Evolutionary conservation across 2,329 filamentous ascomycete genomes (phyloP).

Genomic region (Colletotrichum filicis): DNA sequence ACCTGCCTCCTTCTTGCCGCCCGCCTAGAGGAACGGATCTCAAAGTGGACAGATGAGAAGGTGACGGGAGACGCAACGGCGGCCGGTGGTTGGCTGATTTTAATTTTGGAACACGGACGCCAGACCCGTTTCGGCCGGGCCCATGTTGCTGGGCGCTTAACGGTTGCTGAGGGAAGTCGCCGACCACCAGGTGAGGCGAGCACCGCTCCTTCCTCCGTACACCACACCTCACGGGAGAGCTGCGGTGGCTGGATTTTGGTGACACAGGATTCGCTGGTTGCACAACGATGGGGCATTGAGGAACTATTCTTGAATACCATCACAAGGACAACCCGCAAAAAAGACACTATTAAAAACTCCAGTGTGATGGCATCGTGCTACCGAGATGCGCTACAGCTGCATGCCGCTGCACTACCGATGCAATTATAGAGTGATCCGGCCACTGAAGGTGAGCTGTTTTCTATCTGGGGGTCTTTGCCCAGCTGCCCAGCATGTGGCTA

Average conservation of each 20-base stretch:
- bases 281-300: not conserved
- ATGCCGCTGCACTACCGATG: not conserved
- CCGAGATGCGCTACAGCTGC: not conserved
- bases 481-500: slow-evolving; percentile 10
- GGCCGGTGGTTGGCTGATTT: slow-evolving; percentile 22
- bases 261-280: slow-evolving; percentile 12
- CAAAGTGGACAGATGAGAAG: slow-evolving; percentile 23
- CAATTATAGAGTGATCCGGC: not conserved
- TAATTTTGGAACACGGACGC: slow-evolving; percentile 32
- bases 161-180: not conserved
- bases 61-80: slow-evolving; percentile 17
- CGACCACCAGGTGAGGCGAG: slow-evolving; percentile 6
- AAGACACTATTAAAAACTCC: not conserved
- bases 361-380: not conserved
- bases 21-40: slow-evolving; percentile 17
- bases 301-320: not conserved
- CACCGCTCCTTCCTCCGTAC: not conserved
- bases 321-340: not conserved
- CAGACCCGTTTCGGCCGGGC: slow-evolving; percentile 25
- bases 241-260: slow-evolving; percentile 12
- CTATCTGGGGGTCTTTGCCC: not conserved
- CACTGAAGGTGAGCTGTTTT: not conserved
- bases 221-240: not conserved
- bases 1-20: slow-evolving; percentile 19
- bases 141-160: slow-evolving; percentile 34